Conservation (phyloP, 1,139 yeast species). For the Groenewaldozyma sp. region DNA sequence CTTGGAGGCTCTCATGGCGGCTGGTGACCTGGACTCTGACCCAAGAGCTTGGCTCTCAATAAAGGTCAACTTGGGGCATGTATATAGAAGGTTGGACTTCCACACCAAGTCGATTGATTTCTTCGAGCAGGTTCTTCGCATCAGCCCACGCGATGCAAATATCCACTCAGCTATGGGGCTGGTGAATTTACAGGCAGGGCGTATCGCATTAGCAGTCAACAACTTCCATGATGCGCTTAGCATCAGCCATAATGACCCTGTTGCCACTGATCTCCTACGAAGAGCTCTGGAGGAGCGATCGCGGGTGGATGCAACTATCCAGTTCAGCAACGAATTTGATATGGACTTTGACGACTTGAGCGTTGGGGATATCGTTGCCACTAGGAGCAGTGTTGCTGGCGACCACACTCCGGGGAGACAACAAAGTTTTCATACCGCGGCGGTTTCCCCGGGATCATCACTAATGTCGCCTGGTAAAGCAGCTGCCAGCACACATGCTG, state of each 20-base stretch:
- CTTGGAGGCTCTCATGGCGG: conserved; percentile 62
- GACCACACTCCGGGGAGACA: too few relatives aligned
- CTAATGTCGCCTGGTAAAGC: not conserved
- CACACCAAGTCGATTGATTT: conserved; percentile 61
- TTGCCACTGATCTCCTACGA: conserved; percentile 70
- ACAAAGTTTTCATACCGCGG: too few relatives aligned
- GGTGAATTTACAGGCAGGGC: conserved; percentile 62
- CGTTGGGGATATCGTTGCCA: conserved; percentile 10
- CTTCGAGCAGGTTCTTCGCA: conserved; percentile 65
- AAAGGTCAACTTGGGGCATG: conserved; percentile 86
- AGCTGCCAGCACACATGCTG: not conserved
- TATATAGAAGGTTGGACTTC: conserved; percentile 57
- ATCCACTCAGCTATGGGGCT: conserved; percentile 79
- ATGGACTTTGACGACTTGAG: conserved; percentile 10
- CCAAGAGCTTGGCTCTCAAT: conserved; percentile 82
- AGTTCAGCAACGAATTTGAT: conserved; percentile 9
- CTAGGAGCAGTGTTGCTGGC: too few relatives aligned
- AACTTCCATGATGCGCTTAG: conserved; percentile 76
- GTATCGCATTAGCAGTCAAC: conserved; percentile 59
- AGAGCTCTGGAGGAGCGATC: conserved; percentile 71
- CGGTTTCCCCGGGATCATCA: not conserved
- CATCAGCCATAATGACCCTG: conserved; percentile 69
- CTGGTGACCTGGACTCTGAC: conserved; percentile 62
- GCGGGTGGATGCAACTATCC: conserved; percentile 7
- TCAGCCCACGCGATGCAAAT: conserved; percentile 65